Percentiles rank a stretch among this genome's conserved stretches.
These are phyloP conservation scores for Stephania cephalantha DNA, from an alignment of 164 flowering plant species.

Conservation along the genomic window DNA sequence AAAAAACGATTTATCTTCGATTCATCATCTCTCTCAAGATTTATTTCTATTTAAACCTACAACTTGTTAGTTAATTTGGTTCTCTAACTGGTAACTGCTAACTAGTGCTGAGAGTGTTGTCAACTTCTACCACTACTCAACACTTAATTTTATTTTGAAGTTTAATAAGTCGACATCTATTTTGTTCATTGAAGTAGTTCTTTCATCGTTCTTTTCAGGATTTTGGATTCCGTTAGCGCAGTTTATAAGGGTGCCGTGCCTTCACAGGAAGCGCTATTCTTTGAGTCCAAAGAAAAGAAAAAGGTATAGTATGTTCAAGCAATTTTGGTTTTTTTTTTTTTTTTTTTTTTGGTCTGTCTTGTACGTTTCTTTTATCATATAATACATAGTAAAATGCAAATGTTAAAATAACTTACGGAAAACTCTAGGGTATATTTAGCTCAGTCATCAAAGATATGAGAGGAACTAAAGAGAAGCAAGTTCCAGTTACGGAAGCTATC, in stretches of 20 bases:
- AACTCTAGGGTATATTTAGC: constrained; percentile 57
- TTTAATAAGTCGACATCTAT: not conserved
- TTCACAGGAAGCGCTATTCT: constrained; percentile 25
- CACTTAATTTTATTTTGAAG: not conserved
- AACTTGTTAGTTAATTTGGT: not conserved
- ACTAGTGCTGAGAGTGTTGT: not conserved
- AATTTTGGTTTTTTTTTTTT: not conserved
- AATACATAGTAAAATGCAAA: not conserved
- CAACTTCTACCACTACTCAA: not conserved
- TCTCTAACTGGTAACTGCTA: not conserved
- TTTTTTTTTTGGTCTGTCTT: not conserved
- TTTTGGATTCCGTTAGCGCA: constrained; percentile 42
- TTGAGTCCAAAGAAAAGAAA: constrained; percentile 65
- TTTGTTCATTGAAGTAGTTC: not conserved
- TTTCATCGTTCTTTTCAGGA: constrained; percentile 27
- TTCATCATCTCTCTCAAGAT: not conserved
- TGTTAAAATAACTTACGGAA: constrained; percentile 4
- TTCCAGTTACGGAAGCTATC: constrained; percentile 33
- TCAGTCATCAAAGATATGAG: constrained; percentile 49
- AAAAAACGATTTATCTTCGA: not conserved
- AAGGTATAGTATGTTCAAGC: constrained; percentile 38
- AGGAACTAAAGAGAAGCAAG: constrained; percentile 50
- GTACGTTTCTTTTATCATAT: not conserved
- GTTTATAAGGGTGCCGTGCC: constrained; percentile 38
- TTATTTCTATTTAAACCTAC: not conserved